phyloP scores from a whole-genome alignment of 768 basidiomycete species.

The Mrakia blollopis region DNA sequence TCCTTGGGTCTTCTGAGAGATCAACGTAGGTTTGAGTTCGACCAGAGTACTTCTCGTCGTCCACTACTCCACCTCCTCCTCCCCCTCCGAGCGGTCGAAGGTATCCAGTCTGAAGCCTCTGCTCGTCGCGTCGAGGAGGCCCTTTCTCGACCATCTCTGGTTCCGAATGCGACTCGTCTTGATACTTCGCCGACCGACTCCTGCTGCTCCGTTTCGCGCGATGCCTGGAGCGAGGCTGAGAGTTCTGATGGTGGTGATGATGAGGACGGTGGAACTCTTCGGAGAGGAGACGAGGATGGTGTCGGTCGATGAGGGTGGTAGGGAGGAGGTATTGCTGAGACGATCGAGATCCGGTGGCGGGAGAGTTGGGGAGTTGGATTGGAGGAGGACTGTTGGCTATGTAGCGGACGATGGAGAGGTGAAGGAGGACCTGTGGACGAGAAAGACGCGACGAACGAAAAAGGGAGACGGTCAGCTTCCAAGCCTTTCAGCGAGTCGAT shows the following conservation, averaged over 20 bases:
- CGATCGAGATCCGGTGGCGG: background rate
- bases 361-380: background rate
- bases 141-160: slow-evolving; percentile 1
- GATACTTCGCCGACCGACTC: background rate
- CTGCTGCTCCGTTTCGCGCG: background rate
- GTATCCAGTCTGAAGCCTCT: background rate
- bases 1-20: background rate
- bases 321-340: slow-evolving; percentile 3
- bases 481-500: background rate
- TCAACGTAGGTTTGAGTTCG: background rate
- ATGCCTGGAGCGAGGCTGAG: background rate
- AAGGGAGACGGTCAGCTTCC: background rate
- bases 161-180: background rate
- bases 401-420: background rate
- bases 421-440: background rate
- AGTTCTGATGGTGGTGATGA: background rate
- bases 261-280: background rate
- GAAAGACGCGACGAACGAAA: no score
- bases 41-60: background rate
- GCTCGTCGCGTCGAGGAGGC: background rate
- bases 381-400: background rate
- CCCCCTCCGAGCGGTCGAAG: background rate
- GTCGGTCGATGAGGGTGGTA: background rate
- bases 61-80: background rate
- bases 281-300: slow-evolving; percentile 8